A percentile compares a stretch with the other conserved stretches of the same genome.
Evolutionary conservation across 768 basidiomycete genomes (phyloP).

Genomic region (Coprinopsis marcescibilis): DNA sequence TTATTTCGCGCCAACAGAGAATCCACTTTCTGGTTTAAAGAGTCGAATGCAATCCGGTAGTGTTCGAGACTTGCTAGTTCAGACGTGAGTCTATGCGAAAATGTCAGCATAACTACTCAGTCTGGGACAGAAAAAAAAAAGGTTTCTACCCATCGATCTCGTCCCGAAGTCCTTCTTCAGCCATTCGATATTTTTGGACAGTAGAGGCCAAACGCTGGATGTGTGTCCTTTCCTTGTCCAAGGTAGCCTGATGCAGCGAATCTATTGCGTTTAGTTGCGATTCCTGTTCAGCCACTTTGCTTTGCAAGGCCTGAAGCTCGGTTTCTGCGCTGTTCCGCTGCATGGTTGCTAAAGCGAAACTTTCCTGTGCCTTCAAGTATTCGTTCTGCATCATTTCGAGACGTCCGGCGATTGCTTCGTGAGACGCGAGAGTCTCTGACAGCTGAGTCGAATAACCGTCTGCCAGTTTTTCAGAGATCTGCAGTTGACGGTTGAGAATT

Average conservation of each 20-base stretch:
- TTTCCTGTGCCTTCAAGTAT: slow-evolving; percentile 25
- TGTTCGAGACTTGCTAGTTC: slow-evolving; percentile 57
- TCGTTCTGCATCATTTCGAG: slow-evolving; percentile 37
- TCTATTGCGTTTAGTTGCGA: slow-evolving; percentile 23
- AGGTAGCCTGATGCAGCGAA: slow-evolving; percentile 26
- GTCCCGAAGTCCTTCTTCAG: slow-evolving; percentile 61
- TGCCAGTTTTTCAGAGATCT: slow-evolving; percentile 22
- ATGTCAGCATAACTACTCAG: no score
- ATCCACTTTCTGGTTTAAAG: slow-evolving; percentile 57
- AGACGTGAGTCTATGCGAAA: slow-evolving; percentile 27
- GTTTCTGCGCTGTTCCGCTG: slow-evolving; percentile 15
- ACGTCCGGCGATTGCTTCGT: slow-evolving; percentile 36
- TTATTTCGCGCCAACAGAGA: slow-evolving; percentile 64
- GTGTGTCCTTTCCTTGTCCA: slow-evolving; percentile 43
- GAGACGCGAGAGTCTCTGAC: slow-evolving; percentile 32
- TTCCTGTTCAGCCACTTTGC: slow-evolving; percentile 15
- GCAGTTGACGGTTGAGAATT: slow-evolving; percentile 23
- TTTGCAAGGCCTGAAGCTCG: slow-evolving; percentile 12
- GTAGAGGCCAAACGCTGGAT: slow-evolving; percentile 43
- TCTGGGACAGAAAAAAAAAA: no score
- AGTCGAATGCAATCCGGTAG: slow-evolving; percentile 69
- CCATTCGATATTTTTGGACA: slow-evolving; percentile 50
- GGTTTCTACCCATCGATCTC: slow-evolving; percentile 71
- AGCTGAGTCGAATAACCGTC: slow-evolving; percentile 33
- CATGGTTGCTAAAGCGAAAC: slow-evolving; percentile 17